Evolutionary conservation across 768 basidiomycete genomes (phyloP).

Genomic region (Lentinula raphanica): DNA sequence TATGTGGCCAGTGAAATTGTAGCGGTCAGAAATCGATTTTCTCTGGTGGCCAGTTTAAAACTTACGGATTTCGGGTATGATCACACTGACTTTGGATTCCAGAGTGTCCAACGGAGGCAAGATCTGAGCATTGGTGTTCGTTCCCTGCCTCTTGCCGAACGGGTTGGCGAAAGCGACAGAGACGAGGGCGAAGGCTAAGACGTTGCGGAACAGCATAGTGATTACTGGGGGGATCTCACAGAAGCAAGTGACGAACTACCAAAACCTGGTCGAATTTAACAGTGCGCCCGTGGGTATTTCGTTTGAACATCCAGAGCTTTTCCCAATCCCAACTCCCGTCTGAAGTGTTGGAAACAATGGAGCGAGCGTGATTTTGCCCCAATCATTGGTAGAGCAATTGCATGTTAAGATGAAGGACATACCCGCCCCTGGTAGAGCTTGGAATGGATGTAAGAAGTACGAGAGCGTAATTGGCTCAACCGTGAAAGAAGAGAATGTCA

Average conservation of each 20-base stretch:
- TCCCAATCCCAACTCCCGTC: background rate
- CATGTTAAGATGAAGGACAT: background rate
- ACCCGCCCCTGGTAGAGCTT: background rate
- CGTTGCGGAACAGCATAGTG: constrained; percentile 26
- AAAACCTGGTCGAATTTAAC: background rate
- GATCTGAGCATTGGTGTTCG: constrained; percentile 29
- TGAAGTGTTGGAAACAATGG: background rate
- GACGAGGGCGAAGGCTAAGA: constrained; percentile 24
- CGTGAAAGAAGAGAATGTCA: background rate
- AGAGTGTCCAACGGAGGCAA: constrained; percentile 21
- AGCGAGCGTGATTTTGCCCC: background rate
- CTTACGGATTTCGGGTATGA: constrained; percentile 23
- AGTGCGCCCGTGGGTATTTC: background rate
- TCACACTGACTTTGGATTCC: constrained; percentile 16
- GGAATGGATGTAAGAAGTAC: background rate
- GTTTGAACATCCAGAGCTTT: background rate
- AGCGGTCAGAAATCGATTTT: no score
- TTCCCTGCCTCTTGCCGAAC: constrained; percentile 23
- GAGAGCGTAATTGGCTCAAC: constrained; percentile 3
- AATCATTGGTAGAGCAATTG: background rate
- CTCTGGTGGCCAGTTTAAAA: no score
- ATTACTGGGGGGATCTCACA: constrained; percentile 1
- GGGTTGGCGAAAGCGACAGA: constrained; percentile 24
- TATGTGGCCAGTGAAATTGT: background rate
- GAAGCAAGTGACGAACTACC: background rate